Percentiles rank a stretch among this genome's conserved stretches.
Conservation (phyloP, 192 early-diverging fungal genomes). For the Backusella tarrabulga region DNA sequence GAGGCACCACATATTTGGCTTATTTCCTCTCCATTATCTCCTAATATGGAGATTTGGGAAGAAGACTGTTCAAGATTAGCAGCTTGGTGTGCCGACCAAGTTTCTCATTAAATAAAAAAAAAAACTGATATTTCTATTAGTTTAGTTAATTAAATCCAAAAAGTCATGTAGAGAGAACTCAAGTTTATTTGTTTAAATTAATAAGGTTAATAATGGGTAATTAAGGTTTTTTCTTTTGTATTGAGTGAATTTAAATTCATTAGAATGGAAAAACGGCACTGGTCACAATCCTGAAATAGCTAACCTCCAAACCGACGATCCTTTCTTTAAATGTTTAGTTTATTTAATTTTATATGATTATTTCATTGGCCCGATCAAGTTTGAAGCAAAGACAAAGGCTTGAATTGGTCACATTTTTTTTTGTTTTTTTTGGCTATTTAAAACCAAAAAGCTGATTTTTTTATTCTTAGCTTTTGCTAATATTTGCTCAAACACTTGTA, state of each 20-base stretch:
- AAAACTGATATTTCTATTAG: neutral
- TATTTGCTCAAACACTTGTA: neutral
- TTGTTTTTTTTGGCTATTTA: neutral
- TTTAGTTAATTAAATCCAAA: neutral
- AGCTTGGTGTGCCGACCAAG: conserved; percentile 17
- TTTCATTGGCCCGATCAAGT: neutral
- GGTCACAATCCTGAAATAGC: neutral
- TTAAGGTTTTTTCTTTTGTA: neutral
- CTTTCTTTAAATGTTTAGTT: neutral
- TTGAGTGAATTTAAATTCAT: neutral
- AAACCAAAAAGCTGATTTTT: neutral
- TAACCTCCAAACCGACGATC: neutral
- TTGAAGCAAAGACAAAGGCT: neutral
- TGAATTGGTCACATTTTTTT: neutral
- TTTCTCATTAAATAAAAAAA: neutral
- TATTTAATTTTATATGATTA: neutral
- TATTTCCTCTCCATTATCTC: neutral
- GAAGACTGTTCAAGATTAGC: conserved; percentile 7
- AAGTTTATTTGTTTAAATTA: neutral
- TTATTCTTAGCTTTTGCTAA: neutral
- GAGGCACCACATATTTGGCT: conserved; percentile 17
- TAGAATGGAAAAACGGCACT: neutral
- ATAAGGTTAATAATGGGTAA: neutral
- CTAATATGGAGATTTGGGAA: conserved; percentile 3
- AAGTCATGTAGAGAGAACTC: neutral